Evolutionary conservation across 129 eudicot genomes (phyloP).

Genomic region (Artemisia annua): DNA sequence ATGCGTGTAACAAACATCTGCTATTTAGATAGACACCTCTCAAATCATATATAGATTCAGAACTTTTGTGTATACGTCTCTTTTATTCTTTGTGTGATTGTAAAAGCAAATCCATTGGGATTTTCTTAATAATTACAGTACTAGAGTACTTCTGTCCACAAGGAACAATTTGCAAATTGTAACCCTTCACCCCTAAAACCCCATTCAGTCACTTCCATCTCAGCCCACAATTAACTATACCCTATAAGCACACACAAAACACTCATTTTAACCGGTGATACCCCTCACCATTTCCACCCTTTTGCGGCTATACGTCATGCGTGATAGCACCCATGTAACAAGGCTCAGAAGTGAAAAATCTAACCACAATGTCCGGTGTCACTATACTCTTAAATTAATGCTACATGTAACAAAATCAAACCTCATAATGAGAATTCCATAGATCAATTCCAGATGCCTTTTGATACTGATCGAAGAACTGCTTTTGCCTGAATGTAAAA

Average conservation of each 20-base stretch:
- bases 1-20: no score
- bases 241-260: no score
- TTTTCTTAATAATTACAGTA: neutral
- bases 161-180: slow-evolving; percentile 6
- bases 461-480: slow-evolving; percentile 66
- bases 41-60: no score
- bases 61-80: neutral
- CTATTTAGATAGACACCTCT: no score
- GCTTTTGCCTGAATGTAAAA: slow-evolving; percentile 51
- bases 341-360: neutral
- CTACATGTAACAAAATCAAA: neutral
- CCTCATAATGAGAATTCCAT: slow-evolving; percentile 66
- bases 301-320: no score
- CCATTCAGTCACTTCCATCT: no score
- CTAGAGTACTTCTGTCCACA: neutral
- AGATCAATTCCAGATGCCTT: slow-evolving; percentile 55
- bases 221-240: no score
- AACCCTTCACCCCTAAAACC: neutral
- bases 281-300: no score
- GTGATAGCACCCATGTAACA: no score
- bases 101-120: neutral
- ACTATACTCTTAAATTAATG: no score
- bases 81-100: neutral
- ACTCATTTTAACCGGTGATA: no score
- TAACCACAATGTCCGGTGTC: neutral